Conservation (phyloP, 345 rosid species). For the Rhodamnia rubescens region DNA sequence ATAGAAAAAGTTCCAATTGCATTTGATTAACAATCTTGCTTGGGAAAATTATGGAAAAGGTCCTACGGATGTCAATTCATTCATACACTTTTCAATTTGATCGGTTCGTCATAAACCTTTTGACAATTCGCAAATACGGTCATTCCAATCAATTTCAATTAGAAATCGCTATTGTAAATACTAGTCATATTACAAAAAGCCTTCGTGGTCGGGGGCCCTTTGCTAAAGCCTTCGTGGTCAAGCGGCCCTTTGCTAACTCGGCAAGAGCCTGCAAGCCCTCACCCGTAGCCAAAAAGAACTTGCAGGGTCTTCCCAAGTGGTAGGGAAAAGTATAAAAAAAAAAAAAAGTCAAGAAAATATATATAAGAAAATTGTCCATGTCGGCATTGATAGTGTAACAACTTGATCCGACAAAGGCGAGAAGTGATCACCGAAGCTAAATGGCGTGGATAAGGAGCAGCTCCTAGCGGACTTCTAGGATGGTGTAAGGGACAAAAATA, state of each 20-base stretch:
- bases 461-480: too few species aligned
- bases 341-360: neutral
- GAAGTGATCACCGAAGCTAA: too few species aligned
- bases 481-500: too few species aligned
- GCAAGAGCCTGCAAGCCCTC: neutral
- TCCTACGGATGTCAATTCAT: accelerated
- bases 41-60: neutral
- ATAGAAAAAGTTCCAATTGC: neutral
- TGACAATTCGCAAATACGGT: accelerated
- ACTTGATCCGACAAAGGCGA: too few species aligned
- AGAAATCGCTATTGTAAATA: neutral
- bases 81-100: neutral
- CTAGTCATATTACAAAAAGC: neutral
- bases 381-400: neutral
- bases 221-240: neutral
- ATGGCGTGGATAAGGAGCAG: too few species aligned
- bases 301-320: neutral
- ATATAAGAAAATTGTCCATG: neutral
- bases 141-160: accelerated
- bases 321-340: neutral
- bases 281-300: neutral
- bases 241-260: neutral
- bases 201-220: neutral
- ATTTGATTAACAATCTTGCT: neutral
- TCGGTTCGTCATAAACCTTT: neutral